Percentiles rank a stretch among this genome's conserved stretches.
phyloP scores from a whole-genome alignment of 2,329 filamentous ascomycete species.

The Davidsoniella australis region DNA sequence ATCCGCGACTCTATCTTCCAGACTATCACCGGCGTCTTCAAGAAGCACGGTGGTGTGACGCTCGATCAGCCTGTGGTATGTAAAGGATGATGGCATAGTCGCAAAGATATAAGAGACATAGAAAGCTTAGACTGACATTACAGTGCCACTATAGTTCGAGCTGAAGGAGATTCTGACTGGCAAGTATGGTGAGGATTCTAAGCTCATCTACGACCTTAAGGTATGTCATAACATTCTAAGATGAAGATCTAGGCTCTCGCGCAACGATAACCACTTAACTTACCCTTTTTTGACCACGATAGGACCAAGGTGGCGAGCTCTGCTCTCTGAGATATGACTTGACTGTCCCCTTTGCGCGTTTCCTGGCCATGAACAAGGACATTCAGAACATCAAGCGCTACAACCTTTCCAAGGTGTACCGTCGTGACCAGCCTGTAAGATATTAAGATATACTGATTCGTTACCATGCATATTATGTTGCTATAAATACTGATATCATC shows the following conservation, averaged over 20 bases:
- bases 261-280: background rate
- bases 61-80: constrained; percentile 55
- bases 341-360: constrained; percentile 80
- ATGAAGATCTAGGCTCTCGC: background rate
- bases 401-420: constrained; percentile 76
- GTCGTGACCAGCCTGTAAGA: constrained; percentile 24
- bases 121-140: background rate
- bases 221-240: background rate
- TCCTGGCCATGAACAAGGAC: constrained; percentile 76
- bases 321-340: constrained; percentile 67
- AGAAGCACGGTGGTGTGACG: constrained; percentile 63
- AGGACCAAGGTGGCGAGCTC: constrained; percentile 68
- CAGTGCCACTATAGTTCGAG: constrained; percentile 39
- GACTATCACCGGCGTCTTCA: constrained; percentile 63
- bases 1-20: constrained; percentile 66
- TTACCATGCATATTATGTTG: too few species aligned
- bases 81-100: background rate
- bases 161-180: constrained; percentile 71
- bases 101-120: background rate
- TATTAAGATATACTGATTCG: constrained; percentile 1
- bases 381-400: constrained; percentile 81
- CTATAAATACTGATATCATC: background rate
- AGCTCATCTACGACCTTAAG: constrained; percentile 63
- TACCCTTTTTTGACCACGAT: constrained; percentile 23
- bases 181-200: constrained; percentile 85